A percentile compares a stretch with the other conserved stretches of the same genome.
Conservation (phyloP, 768 basidiomycete genomes). For the Tubosaeta sp. region DNA sequence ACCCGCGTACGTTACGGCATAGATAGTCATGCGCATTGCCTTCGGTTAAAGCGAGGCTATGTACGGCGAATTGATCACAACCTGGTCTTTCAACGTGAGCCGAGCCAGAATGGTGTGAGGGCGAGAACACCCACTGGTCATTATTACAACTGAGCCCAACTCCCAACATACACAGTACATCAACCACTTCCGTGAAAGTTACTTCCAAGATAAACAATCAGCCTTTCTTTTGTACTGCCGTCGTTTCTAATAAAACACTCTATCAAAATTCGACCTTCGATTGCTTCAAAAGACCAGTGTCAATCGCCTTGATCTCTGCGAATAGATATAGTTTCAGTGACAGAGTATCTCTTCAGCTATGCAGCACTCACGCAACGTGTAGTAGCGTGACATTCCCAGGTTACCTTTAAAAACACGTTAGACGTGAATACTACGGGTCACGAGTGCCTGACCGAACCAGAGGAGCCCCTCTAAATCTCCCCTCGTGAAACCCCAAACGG, state of each 20-base stretch:
- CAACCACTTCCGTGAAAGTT: no score
- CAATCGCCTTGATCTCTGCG: conserved; percentile 30
- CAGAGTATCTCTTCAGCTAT: not conserved
- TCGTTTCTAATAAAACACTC: not conserved
- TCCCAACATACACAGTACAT: no score
- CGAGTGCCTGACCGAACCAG: conserved; percentile 21
- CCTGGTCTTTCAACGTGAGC: no score
- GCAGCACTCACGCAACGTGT: conserved; percentile 28
- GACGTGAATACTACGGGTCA: no score
- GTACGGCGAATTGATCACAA: no score
- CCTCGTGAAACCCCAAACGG: conserved; percentile 59
- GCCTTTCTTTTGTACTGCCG: not conserved
- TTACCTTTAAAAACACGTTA: conserved; percentile 15
- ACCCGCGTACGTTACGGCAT: no score
- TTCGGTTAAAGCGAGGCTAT: no score
- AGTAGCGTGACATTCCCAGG: conserved; percentile 23
- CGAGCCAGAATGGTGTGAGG: no score
- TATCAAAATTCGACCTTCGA: conserved; percentile 20
- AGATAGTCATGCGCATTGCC: no score
- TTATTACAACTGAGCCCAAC: no score
- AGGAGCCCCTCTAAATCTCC: conserved; percentile 33
- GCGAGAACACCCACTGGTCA: no score
- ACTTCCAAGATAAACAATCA: no score
- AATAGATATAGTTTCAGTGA: not conserved
- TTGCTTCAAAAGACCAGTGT: conserved; percentile 23